Evolutionary conservation across 1,284 basidiomycete genomes (phyloP), one percentile per base, ranked within the genome.

Genomic region (Ganoderma sinense): DNA sequence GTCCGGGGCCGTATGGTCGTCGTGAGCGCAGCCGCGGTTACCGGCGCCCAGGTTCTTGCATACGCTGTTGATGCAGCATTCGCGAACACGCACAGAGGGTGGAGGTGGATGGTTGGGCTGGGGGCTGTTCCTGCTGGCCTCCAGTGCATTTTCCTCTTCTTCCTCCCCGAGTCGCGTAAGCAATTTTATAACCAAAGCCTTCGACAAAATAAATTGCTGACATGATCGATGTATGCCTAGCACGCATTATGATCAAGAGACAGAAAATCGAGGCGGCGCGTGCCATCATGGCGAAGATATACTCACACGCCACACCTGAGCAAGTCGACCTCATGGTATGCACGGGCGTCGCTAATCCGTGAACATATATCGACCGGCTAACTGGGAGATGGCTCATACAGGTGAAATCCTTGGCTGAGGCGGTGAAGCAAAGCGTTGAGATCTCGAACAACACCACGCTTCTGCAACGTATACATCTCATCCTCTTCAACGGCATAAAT

Each of bases 81-180:
- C 74, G 88, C 86, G 65, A 85, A 89, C 67, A 82, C 89, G 31
- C 76, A 80, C 39, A 83, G 86, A 13, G 94, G 94, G 0, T 96
- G 94, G 94, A 82, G 94, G 64, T 95, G 89, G 89, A 94, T 95
- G 92, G 92, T 95, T 31, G 93, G 92, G 1, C 82, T 94, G 0
- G 91, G 92, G 18, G 86, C 87, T 1, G 82, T 92, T 0, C 93
- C 93, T 0, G 90, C 92, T 0, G 87, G 82, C 1, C 70, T 94
- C 1, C 94, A 95, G 76, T 83, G 91, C 48, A 66, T 85, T 8
- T 80, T 90, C 65, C 79, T 95, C 63, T 82, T 87, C 65, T 89
- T 92, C 78, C 83, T 95, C 2, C 94, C 94, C 1, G 94, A 95
- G 79, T 92, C 91, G 68, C 94, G 92, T 91, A 71, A 75, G 88